A percentile compares a stretch with the other conserved stretches of the same genome.
Evolutionary conservation across 345 rosid genomes (phyloP).

Genomic region (Moricandia arvensis): DNA sequence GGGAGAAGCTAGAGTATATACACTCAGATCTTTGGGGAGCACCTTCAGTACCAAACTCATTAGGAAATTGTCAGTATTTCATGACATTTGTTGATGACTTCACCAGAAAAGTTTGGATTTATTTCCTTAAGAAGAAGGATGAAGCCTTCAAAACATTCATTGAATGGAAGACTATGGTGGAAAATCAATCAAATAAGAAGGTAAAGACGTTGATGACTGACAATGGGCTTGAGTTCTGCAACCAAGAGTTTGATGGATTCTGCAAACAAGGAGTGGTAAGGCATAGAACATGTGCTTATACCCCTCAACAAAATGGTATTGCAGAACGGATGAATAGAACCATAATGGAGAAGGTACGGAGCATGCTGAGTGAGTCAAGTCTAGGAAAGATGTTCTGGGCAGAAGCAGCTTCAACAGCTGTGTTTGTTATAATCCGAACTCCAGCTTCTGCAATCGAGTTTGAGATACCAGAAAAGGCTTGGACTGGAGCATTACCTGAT

Average conservation of each 20-base stretch:
- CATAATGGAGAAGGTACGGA: neutral
- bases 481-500: neutral
- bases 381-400: no score
- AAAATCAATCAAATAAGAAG: neutral
- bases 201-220: neutral
- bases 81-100: neutral
- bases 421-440: neutral
- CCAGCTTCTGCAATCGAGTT: neutral
- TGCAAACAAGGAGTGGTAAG: neutral
- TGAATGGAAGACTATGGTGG: neutral
- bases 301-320: no score
- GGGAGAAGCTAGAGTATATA: no score
- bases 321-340: no score
- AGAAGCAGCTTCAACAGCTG: no score
- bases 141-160: neutral
- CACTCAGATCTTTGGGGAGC: no score
- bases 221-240: neutral
- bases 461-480: neutral
- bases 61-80: neutral
- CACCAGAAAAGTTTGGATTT: no score
- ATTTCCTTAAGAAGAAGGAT: no score
- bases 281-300: no score
- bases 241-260: no score
- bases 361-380: neutral
- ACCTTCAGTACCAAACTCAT: no score